Percentiles rank a stretch among this genome's conserved stretches.
These are phyloP conservation scores for Calycina herbarum DNA, from an alignment of 2,329 filamentous ascomycete species.

Conservation along the genomic window DNA sequence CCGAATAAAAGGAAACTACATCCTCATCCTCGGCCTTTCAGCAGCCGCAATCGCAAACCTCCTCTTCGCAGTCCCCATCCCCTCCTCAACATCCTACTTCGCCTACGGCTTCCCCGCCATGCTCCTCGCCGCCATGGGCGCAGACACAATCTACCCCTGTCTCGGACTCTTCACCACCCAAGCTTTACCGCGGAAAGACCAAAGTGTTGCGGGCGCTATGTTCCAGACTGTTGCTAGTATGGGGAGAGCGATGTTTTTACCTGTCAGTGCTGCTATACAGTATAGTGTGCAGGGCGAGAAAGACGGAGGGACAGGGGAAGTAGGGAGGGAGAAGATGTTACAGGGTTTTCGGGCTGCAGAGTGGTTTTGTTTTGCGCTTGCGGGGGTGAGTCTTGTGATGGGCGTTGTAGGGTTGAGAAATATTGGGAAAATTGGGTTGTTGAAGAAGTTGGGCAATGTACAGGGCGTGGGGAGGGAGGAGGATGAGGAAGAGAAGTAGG, in stretches of 20 bases:
- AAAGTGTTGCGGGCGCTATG: conserved; percentile 66
- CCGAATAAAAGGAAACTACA: conserved; percentile 48
- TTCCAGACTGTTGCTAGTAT: conserved; percentile 67
- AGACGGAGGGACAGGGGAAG: conserved; percentile 36
- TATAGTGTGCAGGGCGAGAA: conserved; percentile 57
- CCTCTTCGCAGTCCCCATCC: conserved; percentile 64
- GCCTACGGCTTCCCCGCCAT: conserved; percentile 68
- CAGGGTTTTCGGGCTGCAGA: conserved; percentile 27
- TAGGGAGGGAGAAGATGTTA: conserved; percentile 21
- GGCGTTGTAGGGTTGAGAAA: conserved; percentile 26
- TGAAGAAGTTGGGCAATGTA: conserved; percentile 32
- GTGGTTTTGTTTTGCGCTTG: conserved; percentile 30
- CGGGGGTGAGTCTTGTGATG: conserved; percentile 19
- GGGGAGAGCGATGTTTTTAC: conserved; percentile 64
- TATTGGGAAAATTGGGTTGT: conserved; percentile 34
- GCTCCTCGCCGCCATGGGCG: conserved; percentile 63
- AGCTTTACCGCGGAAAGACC: conserved; percentile 60
- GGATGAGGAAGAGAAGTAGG: conserved; percentile 5
- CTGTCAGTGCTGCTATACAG: conserved; percentile 64
- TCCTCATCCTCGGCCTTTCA: conserved; percentile 50
- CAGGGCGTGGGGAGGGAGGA: conserved; percentile 22
- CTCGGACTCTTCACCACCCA: conserved; percentile 66
- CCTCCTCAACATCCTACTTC: conserved; percentile 61
- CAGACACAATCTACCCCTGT: conserved; percentile 66
- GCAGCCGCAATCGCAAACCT: conserved; percentile 49